These are phyloP conservation scores for Microbotryum violaceum DNA, from an alignment of 1,284 basidiomycete genomes.

Conservation along the genomic window DNA sequence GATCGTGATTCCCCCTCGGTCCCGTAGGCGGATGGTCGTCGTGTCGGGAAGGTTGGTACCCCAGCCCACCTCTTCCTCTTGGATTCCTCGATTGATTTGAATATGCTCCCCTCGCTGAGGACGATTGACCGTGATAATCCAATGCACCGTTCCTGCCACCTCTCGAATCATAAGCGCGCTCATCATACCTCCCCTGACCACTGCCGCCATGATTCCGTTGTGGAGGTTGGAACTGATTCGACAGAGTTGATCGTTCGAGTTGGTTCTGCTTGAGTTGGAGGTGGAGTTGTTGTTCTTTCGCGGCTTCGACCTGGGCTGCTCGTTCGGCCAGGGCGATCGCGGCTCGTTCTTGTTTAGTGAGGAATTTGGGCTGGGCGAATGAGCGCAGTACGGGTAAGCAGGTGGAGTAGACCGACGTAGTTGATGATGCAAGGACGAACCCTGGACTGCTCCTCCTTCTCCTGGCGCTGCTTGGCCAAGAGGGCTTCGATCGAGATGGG, in stretches of 20 bases:
- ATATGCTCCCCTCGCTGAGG: too few species aligned
- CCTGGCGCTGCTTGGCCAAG: constrained; percentile 72
- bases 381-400: constrained; percentile 1
- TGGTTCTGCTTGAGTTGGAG: constrained; percentile 54
- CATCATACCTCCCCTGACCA: too few species aligned
- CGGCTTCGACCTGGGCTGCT: constrained; percentile 63
- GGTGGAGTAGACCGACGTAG: neutral
- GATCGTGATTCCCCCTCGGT: too few species aligned
- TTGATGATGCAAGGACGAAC: constrained; percentile 44
- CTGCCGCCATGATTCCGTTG: too few species aligned
- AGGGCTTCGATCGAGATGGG: constrained; percentile 62
- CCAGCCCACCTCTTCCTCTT: too few species aligned
- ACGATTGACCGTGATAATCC: too few species aligned
- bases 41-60: too few species aligned
- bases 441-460: constrained; percentile 81
- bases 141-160: too few species aligned
- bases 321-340: constrained; percentile 76
- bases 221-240: too few species aligned
- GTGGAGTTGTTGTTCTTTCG: constrained; percentile 54
- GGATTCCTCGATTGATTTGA: too few species aligned
- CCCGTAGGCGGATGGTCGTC: too few species aligned
- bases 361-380: constrained; percentile 65
- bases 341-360: constrained; percentile 80
- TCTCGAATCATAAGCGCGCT: too few species aligned
- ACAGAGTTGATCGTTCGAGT: constrained; percentile 50